Conservation (phyloP, 192 early-diverging fungal species). For the Endogone sp. region DNA sequence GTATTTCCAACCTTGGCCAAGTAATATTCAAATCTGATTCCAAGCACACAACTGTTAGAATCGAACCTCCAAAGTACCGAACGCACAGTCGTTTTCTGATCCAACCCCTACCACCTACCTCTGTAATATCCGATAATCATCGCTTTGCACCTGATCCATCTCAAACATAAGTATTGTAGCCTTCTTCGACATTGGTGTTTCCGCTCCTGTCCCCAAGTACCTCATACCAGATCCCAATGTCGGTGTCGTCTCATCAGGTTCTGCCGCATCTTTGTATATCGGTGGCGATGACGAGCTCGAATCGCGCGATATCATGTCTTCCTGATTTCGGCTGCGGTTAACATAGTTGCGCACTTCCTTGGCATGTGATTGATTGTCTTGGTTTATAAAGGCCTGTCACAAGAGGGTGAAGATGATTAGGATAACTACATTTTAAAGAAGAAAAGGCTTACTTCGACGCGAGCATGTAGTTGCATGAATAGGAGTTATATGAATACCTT, state of each 20-base stretch:
- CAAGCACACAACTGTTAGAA: neutral
- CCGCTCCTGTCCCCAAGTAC: neutral
- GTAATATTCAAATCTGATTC: conserved; percentile 6
- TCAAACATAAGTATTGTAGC: neutral
- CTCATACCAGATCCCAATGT: neutral
- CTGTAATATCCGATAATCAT: conserved; percentile 4
- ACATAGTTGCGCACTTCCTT: neutral
- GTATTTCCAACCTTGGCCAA: conserved; percentile 15
- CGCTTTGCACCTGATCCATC: conserved; percentile 7
- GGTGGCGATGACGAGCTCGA: neutral
- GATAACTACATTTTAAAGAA: neutral
- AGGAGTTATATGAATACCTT: neutral
- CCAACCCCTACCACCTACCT: conserved; percentile 3
- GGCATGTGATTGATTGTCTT: neutral
- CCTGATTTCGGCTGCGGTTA: neutral
- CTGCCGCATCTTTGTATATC: neutral
- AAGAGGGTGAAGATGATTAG: neutral
- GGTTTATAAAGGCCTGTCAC: neutral
- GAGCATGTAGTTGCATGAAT: neutral
- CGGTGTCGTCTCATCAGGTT: neutral
- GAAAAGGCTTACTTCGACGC: no score
- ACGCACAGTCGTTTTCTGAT: no score
- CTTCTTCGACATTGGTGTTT: neutral
- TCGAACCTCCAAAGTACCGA: no score
- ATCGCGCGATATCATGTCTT: neutral